Percentiles rank a stretch among this genome's conserved stretches.
phyloP scores from a whole-genome alignment of 1,139 yeast species.

The Nadsonia starkeyi-henricii region DNA sequence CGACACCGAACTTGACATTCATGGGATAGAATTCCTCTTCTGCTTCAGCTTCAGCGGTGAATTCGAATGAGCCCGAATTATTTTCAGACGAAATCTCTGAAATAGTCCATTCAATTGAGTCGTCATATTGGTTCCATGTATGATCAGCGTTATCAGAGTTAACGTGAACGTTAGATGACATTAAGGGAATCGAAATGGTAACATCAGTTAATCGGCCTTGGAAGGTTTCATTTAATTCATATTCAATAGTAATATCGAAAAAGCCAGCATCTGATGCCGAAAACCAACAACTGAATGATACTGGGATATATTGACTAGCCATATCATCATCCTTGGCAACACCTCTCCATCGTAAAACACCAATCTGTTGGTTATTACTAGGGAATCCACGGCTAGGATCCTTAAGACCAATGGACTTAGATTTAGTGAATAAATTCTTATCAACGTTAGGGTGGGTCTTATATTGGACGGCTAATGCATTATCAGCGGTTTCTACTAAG shows the following conservation, averaged over 20 bases:
- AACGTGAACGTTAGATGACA: conserved; percentile 43
- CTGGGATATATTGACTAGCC: conserved; percentile 45
- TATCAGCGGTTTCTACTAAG: conserved; percentile 36
- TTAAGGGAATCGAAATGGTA: conserved; percentile 50
- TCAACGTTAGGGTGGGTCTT: conserved; percentile 96
- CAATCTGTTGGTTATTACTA: conserved; percentile 74
- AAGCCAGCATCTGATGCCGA: conserved; percentile 40
- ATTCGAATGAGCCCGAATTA: conserved; percentile 65
- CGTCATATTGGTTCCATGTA: conserved; percentile 26
- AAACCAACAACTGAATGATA: conserved; percentile 78
- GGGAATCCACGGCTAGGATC: conserved; percentile 77
- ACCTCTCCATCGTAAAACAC: conserved; percentile 73
- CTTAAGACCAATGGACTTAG: conserved; percentile 54
- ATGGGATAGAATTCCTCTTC: conserved; percentile 90
- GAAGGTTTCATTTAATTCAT: conserved; percentile 46
- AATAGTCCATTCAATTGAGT: conserved; percentile 27
- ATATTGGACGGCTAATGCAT: conserved; percentile 45
- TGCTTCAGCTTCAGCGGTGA: conserved; percentile 55
- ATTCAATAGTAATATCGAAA: conserved; percentile 75
- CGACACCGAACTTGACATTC: conserved; percentile 39
- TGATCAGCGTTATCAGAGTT: conserved; percentile 19
- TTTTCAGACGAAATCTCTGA: conserved; percentile 26
- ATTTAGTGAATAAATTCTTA: conserved; percentile 46
- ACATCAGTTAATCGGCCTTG: conserved; percentile 41
- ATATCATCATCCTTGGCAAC: conserved; percentile 37